Conservation (phyloP, 1,284 basidiomycete genomes). For the Schizophyllum amplum region DNA sequence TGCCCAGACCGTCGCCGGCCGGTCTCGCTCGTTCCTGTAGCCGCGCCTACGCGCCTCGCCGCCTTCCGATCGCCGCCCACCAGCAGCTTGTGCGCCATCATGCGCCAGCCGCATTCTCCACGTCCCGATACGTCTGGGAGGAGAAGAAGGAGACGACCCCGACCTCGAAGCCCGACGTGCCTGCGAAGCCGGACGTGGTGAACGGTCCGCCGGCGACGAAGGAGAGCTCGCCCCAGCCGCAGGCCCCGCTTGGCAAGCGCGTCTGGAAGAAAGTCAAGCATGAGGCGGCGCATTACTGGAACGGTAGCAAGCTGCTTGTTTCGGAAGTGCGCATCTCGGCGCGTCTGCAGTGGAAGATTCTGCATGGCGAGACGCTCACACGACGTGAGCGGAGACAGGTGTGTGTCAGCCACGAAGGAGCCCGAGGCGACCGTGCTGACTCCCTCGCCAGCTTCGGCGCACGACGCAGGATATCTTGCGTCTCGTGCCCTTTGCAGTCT, state of each 20-base stretch:
- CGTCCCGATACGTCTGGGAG: conserved; percentile 17
- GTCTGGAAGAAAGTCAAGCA: conserved; percentile 93
- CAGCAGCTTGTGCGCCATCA: conserved; percentile 16
- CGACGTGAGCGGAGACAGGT: conserved; percentile 92
- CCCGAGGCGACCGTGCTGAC: conserved; percentile 4
- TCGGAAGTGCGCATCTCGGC: conserved; percentile 91
- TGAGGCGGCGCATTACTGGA: conserved; percentile 96
- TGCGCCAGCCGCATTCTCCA: conserved; percentile 12
- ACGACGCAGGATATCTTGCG: conserved; percentile 92
- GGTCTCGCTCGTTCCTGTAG: conserved; percentile 35
- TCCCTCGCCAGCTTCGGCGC: conserved; percentile 65
- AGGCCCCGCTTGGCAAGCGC: conserved; percentile 44
- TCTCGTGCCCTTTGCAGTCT: conserved; percentile 91
- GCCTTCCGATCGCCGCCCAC: conserved; percentile 17
- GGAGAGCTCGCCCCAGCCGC: conserved; percentile 28
- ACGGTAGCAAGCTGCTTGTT: conserved; percentile 89
- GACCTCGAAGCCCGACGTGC: too few species aligned
- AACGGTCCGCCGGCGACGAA: conserved; percentile 45
- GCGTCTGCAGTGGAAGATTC: conserved; percentile 85
- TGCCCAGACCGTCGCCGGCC: conserved; percentile 42
- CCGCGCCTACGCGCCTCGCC: conserved; percentile 17
- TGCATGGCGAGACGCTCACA: conserved; percentile 88
- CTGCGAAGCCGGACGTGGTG: conserved; percentile 17
- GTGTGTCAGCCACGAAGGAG: conserved; percentile 16
- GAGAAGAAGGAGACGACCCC: conserved; percentile 21